A percentile compares a stretch with the other conserved stretches of the same genome.
Conservation (phyloP, 805 yeast species). For the Ogataea dorogensis region DNA sequence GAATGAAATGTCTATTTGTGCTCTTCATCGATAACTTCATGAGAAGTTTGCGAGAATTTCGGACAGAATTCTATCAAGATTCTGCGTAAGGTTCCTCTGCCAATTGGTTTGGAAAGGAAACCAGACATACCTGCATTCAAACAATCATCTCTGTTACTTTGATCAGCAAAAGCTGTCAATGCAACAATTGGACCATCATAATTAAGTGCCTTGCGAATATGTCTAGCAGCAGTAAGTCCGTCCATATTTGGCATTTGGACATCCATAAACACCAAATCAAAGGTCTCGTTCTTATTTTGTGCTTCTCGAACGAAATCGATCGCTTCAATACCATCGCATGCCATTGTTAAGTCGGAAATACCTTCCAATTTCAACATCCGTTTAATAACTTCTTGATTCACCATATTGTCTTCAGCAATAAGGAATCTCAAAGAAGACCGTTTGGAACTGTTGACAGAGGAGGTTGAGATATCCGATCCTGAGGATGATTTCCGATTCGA, state of each 20-base stretch:
- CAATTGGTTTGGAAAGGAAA: constrained; percentile 83
- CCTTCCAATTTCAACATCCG: constrained; percentile 89
- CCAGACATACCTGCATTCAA: constrained; percentile 90
- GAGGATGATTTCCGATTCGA: constrained; percentile 30
- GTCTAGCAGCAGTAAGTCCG: constrained; percentile 79
- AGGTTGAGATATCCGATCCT: constrained; percentile 17
- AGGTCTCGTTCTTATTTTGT: constrained; percentile 39
- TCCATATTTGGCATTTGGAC: constrained; percentile 96
- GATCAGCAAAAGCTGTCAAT: constrained; percentile 93
- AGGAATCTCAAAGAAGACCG: constrained; percentile 40
- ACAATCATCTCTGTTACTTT: constrained; percentile 83
- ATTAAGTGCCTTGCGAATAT: constrained; percentile 61
- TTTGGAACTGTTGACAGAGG: neutral
- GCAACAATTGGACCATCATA: constrained; percentile 83
- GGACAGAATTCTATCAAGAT: constrained; percentile 49
- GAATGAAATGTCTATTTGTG: constrained; percentile 8
- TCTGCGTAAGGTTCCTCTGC: constrained; percentile 63
- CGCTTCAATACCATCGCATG: constrained; percentile 91
- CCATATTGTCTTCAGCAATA: constrained; percentile 92
- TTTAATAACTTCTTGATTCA: constrained; percentile 90
- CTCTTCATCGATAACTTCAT: constrained; percentile 12
- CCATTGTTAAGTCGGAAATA: constrained; percentile 64
- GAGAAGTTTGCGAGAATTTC: constrained; percentile 1
- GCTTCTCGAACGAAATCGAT: constrained; percentile 60
- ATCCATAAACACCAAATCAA: constrained; percentile 89